Evolutionary conservation across 805 yeast species (phyloP).

Genomic region (Saturnispora galanensis): DNA sequence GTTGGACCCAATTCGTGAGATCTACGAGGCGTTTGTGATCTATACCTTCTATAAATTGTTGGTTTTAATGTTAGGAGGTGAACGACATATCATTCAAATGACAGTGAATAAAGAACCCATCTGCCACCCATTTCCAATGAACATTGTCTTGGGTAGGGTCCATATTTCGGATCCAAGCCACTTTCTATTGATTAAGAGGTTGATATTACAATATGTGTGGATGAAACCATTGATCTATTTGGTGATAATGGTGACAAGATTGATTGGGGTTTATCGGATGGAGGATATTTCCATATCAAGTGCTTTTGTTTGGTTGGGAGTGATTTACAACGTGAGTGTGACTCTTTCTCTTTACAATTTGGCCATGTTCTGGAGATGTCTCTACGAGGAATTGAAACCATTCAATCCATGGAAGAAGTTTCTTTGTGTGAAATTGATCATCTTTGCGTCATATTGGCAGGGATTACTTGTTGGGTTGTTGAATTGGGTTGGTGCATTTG

Average conservation of each 20-base stretch:
- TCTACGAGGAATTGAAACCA: conserved; percentile 64
- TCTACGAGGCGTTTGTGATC: conserved; percentile 92
- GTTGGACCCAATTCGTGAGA: conserved; percentile 72
- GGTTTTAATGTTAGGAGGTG: conserved; percentile 86
- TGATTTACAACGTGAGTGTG: conserved; percentile 71
- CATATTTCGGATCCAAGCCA: conserved; percentile 84
- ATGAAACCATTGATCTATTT: conserved; percentile 74
- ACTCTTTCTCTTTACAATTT: conserved; percentile 73
- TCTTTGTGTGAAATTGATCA: conserved; percentile 83
- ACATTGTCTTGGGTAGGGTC: conserved; percentile 41
- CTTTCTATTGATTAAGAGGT: conserved; percentile 68
- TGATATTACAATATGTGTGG: conserved; percentile 92
- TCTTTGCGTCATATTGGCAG: conserved; percentile 99
- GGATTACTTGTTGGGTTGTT: conserved; percentile 52
- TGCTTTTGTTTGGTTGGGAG: conserved; percentile 52
- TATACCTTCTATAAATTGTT: conserved; percentile 83
- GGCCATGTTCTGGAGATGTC: conserved; percentile 87
- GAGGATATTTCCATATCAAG: conserved; percentile 39
- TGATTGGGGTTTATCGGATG: conserved; percentile 40
- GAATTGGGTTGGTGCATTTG: conserved; percentile 36
- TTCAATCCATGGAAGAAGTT: conserved; percentile 90
- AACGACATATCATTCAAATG: conserved; percentile 62
- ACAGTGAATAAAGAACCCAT: conserved; percentile 59
- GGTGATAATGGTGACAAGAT: conserved; percentile 37
- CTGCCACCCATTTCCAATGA: conserved; percentile 49